These are phyloP conservation scores for Aspergillus kassunensis DNA, from an alignment of 495 filamentous ascomycete genomes.

Conservation along the genomic window DNA sequence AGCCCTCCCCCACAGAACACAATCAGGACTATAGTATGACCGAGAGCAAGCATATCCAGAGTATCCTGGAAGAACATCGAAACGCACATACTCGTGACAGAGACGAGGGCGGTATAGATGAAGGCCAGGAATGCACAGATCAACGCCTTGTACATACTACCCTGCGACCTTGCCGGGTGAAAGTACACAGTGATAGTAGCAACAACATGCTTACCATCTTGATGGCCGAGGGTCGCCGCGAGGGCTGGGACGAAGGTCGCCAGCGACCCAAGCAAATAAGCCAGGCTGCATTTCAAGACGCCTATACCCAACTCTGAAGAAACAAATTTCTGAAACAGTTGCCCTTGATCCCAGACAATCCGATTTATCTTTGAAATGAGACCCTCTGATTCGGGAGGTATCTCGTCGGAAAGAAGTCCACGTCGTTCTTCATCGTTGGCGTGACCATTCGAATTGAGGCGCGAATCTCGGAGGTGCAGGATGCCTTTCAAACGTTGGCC, in stretches of 20 bases:
- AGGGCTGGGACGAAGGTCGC: constrained; percentile 79
- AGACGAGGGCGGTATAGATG: constrained; percentile 75
- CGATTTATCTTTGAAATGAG: constrained; percentile 12
- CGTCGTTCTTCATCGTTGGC: constrained; percentile 33
- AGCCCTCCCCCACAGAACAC: constrained; percentile 87
- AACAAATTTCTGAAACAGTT: constrained; percentile 32
- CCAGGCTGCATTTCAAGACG: constrained; percentile 88
- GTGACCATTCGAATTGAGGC: constrained; percentile 13
- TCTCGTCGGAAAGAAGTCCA: constrained; percentile 36
- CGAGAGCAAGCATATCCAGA: constrained; percentile 60
- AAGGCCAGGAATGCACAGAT: constrained; percentile 81
- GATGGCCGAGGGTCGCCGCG: constrained; percentile 68
- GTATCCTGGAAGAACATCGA: constrained; percentile 69
- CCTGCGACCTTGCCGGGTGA: constrained; percentile 85
- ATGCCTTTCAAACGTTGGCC: constrained; percentile 51
- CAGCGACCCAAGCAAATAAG: constrained; percentile 83
- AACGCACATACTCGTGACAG: constrained; percentile 80
- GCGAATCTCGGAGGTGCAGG: constrained; percentile 41
- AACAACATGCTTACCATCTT: constrained; percentile 96
- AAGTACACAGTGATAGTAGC: constrained; percentile 93
- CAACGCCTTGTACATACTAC: constrained; percentile 87
- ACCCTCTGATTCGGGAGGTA: constrained; percentile 15
- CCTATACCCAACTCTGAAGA: constrained; percentile 61
- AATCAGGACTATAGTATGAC: constrained; percentile 76
- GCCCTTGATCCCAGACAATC: constrained; percentile 14